A percentile compares a stretch with the other conserved stretches of the same genome.
These are phyloP conservation scores for Myxozyma nipponensis DNA, from an alignment of 805 yeast species.

Conservation along the genomic window DNA sequence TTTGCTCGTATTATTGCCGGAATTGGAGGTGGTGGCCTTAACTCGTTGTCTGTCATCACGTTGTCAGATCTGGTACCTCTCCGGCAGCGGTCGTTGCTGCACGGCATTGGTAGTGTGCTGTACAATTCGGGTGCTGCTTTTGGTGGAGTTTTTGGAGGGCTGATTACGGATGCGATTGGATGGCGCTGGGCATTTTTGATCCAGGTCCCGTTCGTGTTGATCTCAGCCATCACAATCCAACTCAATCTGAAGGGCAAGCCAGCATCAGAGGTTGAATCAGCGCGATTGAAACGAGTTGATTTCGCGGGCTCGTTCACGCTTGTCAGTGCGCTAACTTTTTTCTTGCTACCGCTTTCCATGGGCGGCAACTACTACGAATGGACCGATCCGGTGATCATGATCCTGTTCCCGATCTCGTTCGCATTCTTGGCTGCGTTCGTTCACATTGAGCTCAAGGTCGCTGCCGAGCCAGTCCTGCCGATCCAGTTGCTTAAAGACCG, in stretches of 20 bases:
- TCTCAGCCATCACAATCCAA: slow-evolving; percentile 39
- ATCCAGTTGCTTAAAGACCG: slow-evolving; percentile 52
- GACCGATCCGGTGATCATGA: slow-evolving; percentile 43
- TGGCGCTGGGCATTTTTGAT: slow-evolving; percentile 55
- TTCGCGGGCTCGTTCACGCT: slow-evolving; percentile 60
- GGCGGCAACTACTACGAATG: slow-evolving; percentile 57
- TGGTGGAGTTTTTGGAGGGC: slow-evolving; percentile 61
- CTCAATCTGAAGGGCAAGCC: slow-evolving; percentile 26
- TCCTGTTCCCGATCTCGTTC: slow-evolving; percentile 38
- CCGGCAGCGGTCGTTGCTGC: slow-evolving; percentile 73
- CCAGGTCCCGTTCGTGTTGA: slow-evolving; percentile 42
- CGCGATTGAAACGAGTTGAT: slow-evolving; percentile 58
- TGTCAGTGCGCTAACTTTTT: slow-evolving; percentile 53
- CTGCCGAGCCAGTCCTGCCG: slow-evolving; percentile 66
- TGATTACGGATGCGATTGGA: slow-evolving; percentile 49
- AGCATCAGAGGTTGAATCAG: slow-evolving; percentile 38
- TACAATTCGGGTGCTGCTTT: slow-evolving; percentile 72
- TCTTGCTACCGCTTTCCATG: slow-evolving; percentile 62
- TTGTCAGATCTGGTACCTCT: slow-evolving; percentile 72
- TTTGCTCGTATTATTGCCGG: slow-evolving; percentile 67
- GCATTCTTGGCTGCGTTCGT: slow-evolving; percentile 43
- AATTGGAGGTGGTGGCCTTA: slow-evolving; percentile 88
- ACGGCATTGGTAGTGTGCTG: slow-evolving; percentile 73
- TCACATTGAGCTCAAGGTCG: slow-evolving; percentile 49
- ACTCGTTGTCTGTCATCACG: slow-evolving; percentile 68